Evolutionary conservation across 495 filamentous ascomycete genomes (phyloP).

Genomic region (Neurospora intermedia): DNA sequence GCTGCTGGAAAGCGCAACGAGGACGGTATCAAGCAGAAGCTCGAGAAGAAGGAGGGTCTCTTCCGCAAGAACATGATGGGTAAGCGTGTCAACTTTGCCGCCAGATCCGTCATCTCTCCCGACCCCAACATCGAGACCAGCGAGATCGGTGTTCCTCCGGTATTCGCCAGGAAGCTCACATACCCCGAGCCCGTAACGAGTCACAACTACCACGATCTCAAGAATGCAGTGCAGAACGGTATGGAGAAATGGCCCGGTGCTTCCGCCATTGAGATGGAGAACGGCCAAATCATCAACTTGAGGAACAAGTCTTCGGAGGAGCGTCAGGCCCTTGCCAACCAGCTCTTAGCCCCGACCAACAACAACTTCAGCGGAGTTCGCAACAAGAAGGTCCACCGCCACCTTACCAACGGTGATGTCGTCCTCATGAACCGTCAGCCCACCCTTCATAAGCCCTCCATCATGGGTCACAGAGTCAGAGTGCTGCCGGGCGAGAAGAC

Average conservation of each 20-base stretch:
- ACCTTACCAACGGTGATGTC: slow-evolving; percentile 91
- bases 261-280: slow-evolving; percentile 87
- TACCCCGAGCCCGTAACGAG: slow-evolving; percentile 96
- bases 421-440: slow-evolving; percentile 99
- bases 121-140: slow-evolving; percentile 98
- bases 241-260: slow-evolving; percentile 91
- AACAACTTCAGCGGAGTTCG: slow-evolving; percentile 61
- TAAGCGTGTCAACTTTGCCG: slow-evolving; percentile 97
- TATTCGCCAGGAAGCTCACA: slow-evolving; percentile 92
- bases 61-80: slow-evolving; percentile 99
- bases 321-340: slow-evolving; percentile 75
- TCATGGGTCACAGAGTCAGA: slow-evolving; percentile 93
- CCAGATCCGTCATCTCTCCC: slow-evolving; percentile 93
- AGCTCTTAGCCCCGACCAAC: slow-evolving; percentile 79
- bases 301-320: slow-evolving; percentile 78
- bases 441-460: slow-evolving; percentile 99
- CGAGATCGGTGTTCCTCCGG: slow-evolving; percentile 94
- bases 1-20: slow-evolving; percentile 56
- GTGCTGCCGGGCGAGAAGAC: slow-evolving; percentile 92
- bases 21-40: slow-evolving; percentile 90
- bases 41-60: slow-evolving; percentile 97
- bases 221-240: slow-evolving; percentile 94
- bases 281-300: slow-evolving; percentile 81
- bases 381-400: slow-evolving; percentile 94
- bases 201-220: slow-evolving; percentile 91